phyloP scores from a whole-genome alignment of 176 grass and related monocot genomes.

The Avena sativa region DNA sequence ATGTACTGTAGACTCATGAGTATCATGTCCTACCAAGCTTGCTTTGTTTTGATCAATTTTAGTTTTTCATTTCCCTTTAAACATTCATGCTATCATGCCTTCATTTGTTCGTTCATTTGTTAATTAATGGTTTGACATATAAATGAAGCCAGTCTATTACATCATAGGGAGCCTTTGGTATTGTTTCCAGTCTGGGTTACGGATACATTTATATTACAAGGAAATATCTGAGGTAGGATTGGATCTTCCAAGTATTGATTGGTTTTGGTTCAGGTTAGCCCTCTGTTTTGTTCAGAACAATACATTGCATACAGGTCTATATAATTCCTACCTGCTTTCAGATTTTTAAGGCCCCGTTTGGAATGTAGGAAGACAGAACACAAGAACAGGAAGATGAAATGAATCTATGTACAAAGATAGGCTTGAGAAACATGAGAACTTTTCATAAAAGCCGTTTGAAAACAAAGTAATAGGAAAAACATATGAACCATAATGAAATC shows the following conservation, averaged over 20 bases:
- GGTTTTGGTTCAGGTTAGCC: constrained; percentile 13
- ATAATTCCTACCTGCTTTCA: neutral
- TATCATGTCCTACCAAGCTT: neutral
- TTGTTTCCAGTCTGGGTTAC: neutral
- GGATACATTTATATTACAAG: neutral
- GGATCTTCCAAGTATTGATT: neutral
- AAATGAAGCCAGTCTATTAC: neutral
- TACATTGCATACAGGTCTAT: neutral
- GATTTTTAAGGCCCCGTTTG: neutral
- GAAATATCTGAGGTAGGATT: neutral
- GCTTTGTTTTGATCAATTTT: neutral
- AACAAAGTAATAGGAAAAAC: neutral
- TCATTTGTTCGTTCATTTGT: neutral
- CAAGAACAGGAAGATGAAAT: neutral
- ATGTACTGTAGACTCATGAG: neutral
- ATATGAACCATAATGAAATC: neutral
- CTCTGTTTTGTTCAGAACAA: neutral
- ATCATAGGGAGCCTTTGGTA: neutral
- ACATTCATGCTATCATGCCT: neutral
- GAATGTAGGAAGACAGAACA: neutral
- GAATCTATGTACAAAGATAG: neutral
- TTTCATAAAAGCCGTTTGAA: neutral
- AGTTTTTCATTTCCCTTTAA: neutral
- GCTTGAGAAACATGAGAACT: neutral
- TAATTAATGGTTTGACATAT: neutral